These are phyloP conservation scores for Fusarium sp. DNA, from an alignment of 2,329 filamentous ascomycete genomes.

Conservation along the genomic window DNA sequence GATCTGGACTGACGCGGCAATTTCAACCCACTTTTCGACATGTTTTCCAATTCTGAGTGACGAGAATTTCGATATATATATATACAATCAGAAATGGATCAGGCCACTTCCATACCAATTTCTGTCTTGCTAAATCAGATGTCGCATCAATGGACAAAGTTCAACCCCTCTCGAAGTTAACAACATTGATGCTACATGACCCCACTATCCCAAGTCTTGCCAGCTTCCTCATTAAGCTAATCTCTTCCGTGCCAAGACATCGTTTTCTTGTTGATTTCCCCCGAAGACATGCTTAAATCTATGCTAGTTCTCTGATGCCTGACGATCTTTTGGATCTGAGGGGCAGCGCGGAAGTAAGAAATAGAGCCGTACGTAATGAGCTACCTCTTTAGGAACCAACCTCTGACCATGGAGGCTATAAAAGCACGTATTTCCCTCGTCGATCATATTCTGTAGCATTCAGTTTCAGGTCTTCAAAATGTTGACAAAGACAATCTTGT, in stretches of 20 bases:
- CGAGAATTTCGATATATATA: fast-evolving
- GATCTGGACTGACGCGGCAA: fast-evolving
- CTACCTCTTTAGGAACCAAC: neutral
- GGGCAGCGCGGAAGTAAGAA: conserved; percentile 14
- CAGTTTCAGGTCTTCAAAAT: neutral
- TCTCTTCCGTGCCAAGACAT: conserved; percentile 26
- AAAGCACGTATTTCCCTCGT: neutral
- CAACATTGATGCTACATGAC: conserved; percentile 8
- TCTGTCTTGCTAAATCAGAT: fast-evolving
- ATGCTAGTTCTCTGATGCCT: neutral
- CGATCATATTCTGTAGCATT: no score
- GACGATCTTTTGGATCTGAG: neutral
- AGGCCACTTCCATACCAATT: neutral
- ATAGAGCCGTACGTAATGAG: conserved; percentile 4
- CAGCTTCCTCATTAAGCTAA: conserved; percentile 33
- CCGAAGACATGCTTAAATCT: conserved; percentile 16
- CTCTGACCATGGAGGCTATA: neutral
- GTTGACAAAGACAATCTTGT: neutral
- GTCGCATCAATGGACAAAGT: neutral
- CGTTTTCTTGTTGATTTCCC: neutral
- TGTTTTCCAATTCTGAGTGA: fast-evolving
- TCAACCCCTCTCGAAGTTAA: conserved; percentile 12
- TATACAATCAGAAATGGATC: fast-evolving
- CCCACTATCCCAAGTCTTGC: conserved; percentile 10
- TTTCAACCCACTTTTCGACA: neutral